These are phyloP conservation scores for Priceomyces castillae DNA, from an alignment of 805 yeast genomes.

Conservation along the genomic window DNA sequence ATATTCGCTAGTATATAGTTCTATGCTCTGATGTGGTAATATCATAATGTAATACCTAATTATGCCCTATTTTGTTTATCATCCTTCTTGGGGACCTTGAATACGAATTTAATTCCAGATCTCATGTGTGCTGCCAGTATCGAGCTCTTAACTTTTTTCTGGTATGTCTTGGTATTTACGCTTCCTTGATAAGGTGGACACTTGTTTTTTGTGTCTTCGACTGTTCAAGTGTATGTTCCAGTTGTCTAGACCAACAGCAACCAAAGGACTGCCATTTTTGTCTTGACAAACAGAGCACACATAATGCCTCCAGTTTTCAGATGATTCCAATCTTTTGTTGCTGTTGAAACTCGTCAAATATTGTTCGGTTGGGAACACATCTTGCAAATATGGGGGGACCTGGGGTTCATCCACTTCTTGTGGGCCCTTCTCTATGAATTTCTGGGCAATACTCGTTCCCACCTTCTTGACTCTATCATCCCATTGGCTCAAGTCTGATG, in stretches of 20 bases:
- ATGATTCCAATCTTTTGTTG: slow-evolving; percentile 37
- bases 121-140: too few species aligned
- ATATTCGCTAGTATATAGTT: too few species aligned
- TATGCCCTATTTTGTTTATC: too few species aligned
- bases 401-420: slow-evolving; percentile 21
- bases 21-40: too few species aligned
- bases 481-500: slow-evolving; percentile 72
- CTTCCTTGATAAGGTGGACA: slow-evolving; percentile 11
- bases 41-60: too few species aligned
- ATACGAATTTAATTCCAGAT: too few species aligned
- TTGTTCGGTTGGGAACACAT: slow-evolving; percentile 25
- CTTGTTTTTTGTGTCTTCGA: slow-evolving; percentile 60
- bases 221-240: slow-evolving; percentile 70
- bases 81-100: too few species aligned
- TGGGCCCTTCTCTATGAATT: slow-evolving; percentile 31
- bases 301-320: slow-evolving; percentile 61
- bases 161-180: background rate
- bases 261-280: slow-evolving; percentile 49
- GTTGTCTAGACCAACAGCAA: slow-evolving; percentile 70
- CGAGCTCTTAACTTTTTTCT: too few species aligned
- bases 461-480: slow-evolving; percentile 48
- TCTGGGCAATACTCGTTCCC: slow-evolving; percentile 50
- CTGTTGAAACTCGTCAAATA: slow-evolving; percentile 20
- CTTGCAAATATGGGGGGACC: slow-evolving; percentile 24
- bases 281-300: slow-evolving; percentile 66